A percentile compares a stretch with the other conserved stretches of the same genome.
Evolutionary conservation across 192 early-diverging fungal genomes (phyloP).

Genomic region (Phlyctochytrium bullatum): DNA sequence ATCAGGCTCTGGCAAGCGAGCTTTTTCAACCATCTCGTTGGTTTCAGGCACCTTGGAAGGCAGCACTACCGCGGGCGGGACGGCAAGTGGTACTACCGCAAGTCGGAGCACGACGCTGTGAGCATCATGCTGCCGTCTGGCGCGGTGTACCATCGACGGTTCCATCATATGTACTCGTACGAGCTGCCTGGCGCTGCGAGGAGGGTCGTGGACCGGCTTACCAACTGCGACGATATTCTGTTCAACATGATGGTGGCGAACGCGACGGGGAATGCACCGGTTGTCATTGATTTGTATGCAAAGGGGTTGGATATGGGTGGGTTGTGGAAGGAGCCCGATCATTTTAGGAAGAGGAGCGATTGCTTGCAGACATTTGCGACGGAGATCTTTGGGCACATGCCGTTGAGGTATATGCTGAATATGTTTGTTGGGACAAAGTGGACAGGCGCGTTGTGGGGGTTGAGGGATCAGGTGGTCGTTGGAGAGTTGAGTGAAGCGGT

Average conservation of each 20-base stretch:
- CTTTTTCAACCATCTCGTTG: constrained; percentile 26
- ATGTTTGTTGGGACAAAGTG: neutral
- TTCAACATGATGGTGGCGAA: constrained; percentile 34
- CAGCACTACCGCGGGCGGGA: constrained; percentile 7
- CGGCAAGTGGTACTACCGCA: constrained; percentile 15
- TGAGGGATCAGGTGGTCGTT: neutral
- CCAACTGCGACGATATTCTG: constrained; percentile 26
- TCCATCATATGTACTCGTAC: constrained; percentile 24
- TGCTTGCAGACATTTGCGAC: constrained; percentile 9
- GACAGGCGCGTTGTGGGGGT: neutral
- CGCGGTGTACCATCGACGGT: constrained; percentile 30
- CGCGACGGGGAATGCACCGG: constrained; percentile 19
- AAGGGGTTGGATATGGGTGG: constrained; percentile 12
- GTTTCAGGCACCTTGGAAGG: constrained; percentile 28
- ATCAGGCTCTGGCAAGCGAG: constrained; percentile 22
- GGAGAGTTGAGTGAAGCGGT: too few species aligned
- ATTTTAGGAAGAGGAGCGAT: neutral
- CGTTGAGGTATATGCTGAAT: constrained; percentile 10
- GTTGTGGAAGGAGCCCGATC: constrained; percentile 13
- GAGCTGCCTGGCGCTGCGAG: constrained; percentile 16
- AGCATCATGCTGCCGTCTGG: constrained; percentile 34
- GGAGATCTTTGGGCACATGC: constrained; percentile 23
- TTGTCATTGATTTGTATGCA: constrained; percentile 18
- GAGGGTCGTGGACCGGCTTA: constrained; percentile 28
- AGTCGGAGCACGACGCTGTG: constrained; percentile 3